Evolutionary conservation across 441 rosid genomes (phyloP), one percentile per base, ranked within the genome.

Genomic region (Mallotus repandus): DNA sequence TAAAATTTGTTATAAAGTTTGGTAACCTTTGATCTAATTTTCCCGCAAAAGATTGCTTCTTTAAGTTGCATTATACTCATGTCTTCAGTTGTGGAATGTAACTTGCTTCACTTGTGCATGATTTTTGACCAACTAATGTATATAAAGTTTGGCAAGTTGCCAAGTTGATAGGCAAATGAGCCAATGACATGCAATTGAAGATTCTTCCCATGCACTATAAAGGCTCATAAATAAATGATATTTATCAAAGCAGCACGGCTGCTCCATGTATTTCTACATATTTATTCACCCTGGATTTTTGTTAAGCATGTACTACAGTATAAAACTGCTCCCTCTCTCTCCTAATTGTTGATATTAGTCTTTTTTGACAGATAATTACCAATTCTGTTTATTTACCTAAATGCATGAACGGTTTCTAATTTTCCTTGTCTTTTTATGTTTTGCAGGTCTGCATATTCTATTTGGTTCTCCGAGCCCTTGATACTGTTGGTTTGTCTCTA

Each of bases 391-490:
- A 15, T 54, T 45, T 43, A 38, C 70, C 59, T 72, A 38, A 63
- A 63, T 65, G 16, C 19, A 29, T 68, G 21, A 70, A 60, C 29
- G 13, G 9, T 41, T 70, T 55, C 9, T 62, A n/a, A 49, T 13
- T 8, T 35, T 41, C 1, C 7, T 9, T 32, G n/a, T 58, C 21
- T 52, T 76, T 59, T 73, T 57, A 52, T 69, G 64, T 69, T 78
- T 67, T 84, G 77, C 89, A 96, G 99, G 88, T 96, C 63, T 93
- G 99, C 84, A 84, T 96, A 68, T 96, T 96, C 77, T 96, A 96
- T 81, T 76, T 96, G 91, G 97, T 96, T 83, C 99, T 96, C 69
- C 92, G 98, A 74, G 99, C 98, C 71, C 98, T 96, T 48, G 99
- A 96, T 68, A 96, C 99, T 22, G 98, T 93, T 76, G 99, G 98